Percentiles rank a stretch among this genome's conserved stretches.
Conservation (phyloP, 441 rosid species). For the Syzygium syzygioides region DNA sequence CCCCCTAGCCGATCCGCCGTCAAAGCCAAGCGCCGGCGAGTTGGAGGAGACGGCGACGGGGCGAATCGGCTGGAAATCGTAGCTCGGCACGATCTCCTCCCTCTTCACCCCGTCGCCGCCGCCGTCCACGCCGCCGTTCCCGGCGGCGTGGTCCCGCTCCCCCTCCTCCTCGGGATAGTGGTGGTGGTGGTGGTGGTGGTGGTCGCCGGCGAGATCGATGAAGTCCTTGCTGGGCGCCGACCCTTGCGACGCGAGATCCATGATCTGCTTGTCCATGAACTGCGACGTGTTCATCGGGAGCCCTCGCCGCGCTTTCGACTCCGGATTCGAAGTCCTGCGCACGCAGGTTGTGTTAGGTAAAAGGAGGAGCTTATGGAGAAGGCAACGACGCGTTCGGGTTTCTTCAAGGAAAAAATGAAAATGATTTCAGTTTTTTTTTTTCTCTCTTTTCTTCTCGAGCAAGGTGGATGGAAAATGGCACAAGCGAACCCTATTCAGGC, state of each 20-base stretch:
- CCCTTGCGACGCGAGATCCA: slow-evolving; percentile 57
- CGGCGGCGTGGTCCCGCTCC: slow-evolving; percentile 28
- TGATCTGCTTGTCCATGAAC: slow-evolving; percentile 80
- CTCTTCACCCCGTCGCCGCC: slow-evolving; percentile 29
- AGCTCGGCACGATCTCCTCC: slow-evolving; percentile 77
- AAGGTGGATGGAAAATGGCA: background rate
- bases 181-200: slow-evolving; percentile 7
- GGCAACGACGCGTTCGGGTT: background rate
- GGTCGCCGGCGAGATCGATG: slow-evolving; percentile 47
- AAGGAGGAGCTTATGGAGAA: background rate
- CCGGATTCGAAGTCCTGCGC: background rate
- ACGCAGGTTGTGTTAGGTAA: background rate
- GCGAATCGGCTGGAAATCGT: slow-evolving; percentile 82
- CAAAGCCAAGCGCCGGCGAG: slow-evolving; percentile 21
- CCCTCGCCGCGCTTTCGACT: background rate
- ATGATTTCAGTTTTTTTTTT: background rate
- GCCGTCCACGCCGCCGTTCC: background rate
- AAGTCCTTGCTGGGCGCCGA: slow-evolving; percentile 26
- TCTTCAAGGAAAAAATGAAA: background rate
- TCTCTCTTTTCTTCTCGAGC: background rate
- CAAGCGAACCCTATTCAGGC: too few relatives aligned
- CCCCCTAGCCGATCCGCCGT: slow-evolving; percentile 37
- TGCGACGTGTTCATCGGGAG: slow-evolving; percentile 46
- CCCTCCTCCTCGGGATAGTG: slow-evolving; percentile 24
- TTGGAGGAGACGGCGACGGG: slow-evolving; percentile 17